phyloP scores from a whole-genome alignment of 1,284 basidiomycete species.

The Mycena sp. region DNA sequence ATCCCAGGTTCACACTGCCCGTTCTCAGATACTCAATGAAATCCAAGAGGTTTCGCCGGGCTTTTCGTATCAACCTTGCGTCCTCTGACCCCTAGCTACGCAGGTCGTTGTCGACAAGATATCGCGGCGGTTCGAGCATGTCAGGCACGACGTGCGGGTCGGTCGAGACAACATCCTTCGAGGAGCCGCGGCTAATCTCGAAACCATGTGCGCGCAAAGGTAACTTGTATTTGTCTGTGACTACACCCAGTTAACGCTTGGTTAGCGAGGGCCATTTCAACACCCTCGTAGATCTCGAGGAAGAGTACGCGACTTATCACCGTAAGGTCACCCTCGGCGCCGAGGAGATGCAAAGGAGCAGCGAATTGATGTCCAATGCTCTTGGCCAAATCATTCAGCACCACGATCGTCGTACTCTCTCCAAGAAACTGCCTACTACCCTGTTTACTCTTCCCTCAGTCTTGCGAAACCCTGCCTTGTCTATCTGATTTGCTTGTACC shows the following conservation, averaged over 20 bases:
- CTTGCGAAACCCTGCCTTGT: conserved; percentile 21
- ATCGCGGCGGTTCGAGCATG: conserved; percentile 49
- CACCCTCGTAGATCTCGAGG: conserved; percentile 48
- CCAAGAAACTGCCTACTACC: conserved; percentile 45
- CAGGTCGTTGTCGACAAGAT: conserved; percentile 52
- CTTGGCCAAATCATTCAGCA: conserved; percentile 42
- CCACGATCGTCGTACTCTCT: conserved; percentile 46
- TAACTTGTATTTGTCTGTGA: conserved; percentile 29
- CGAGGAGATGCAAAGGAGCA: conserved; percentile 40
- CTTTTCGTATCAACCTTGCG: too few relatives aligned
- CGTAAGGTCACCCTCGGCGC: conserved; percentile 40
- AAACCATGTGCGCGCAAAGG: conserved; percentile 50
- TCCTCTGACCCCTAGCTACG: too few relatives aligned
- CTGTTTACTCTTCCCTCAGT: conserved; percentile 36
- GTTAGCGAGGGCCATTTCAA: conserved; percentile 50
- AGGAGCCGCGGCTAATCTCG: conserved; percentile 52
- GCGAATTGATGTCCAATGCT: conserved; percentile 37
- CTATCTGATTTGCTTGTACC: too few relatives aligned
- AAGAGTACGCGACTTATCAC: conserved; percentile 44
- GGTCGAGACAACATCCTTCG: conserved; percentile 52
- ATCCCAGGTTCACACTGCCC: background rate
- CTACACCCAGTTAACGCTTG: conserved; percentile 19
- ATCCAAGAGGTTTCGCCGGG: conserved; percentile 32
- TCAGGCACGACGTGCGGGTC: conserved; percentile 51
- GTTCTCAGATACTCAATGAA: conserved; percentile 40